phyloP scores from a whole-genome alignment of 2,329 filamentous ascomycete species.

The Aspergillus chevalieri region DNA sequence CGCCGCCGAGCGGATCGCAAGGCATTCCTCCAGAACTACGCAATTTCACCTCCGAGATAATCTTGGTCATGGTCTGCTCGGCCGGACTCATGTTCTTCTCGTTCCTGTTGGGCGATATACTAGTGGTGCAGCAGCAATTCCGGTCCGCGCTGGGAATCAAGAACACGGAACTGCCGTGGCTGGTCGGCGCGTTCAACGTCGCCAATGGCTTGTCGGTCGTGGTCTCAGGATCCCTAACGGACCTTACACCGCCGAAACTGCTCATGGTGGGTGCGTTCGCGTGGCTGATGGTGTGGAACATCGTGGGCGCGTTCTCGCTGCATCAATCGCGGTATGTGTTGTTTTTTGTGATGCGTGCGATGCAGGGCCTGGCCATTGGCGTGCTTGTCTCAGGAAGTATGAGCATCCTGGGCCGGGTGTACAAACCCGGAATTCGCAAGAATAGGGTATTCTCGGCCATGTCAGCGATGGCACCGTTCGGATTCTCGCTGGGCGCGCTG shows the following conservation, averaged over 20 bases:
- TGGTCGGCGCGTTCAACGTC: conserved; percentile 37
- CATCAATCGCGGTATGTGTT: conserved; percentile 28
- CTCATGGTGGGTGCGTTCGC: conserved; percentile 40
- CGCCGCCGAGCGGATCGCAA: conserved; percentile 15
- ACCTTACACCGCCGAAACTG: conserved; percentile 36
- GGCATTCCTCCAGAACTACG: conserved; percentile 35
- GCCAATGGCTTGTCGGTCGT: conserved; percentile 41
- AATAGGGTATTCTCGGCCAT: conserved; percentile 47
- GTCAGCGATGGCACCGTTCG: conserved; percentile 43
- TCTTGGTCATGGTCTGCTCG: conserved; percentile 39
- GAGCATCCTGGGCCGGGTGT: conserved; percentile 43
- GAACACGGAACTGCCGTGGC: conserved; percentile 38
- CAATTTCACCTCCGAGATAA: conserved; percentile 35
- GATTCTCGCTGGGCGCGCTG: conserved; percentile 38
- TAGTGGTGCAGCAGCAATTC: conserved; percentile 34
- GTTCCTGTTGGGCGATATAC: conserved; percentile 38
- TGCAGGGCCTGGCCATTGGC: conserved; percentile 46
- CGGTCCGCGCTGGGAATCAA: conserved; percentile 34
- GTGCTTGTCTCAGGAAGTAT: conserved; percentile 46
- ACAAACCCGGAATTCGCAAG: conserved; percentile 41
- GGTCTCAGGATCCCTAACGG: conserved; percentile 31
- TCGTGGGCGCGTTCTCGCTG: conserved; percentile 31
- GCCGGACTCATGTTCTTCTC: conserved; percentile 40
- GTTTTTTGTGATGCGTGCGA: conserved; percentile 34
- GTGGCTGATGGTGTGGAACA: conserved; percentile 40